Evolutionary conservation across 192 early-diverging fungal genomes (phyloP).

Genomic region (Entomortierella lignicola): DNA sequence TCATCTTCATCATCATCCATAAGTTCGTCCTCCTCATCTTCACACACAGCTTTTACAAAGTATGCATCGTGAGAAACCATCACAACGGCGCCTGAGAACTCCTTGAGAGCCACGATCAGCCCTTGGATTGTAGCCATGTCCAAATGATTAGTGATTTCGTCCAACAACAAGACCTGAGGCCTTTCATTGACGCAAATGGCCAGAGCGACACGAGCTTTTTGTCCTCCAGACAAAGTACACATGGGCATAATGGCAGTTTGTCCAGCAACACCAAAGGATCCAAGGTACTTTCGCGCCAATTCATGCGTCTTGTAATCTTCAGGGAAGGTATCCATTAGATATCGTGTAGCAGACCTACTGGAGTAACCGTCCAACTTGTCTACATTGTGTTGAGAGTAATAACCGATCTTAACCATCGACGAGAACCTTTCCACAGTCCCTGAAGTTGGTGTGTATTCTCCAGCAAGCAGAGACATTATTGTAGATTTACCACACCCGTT

Average conservation of each 20-base stretch:
- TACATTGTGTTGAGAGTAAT: constrained; percentile 88
- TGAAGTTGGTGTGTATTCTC: constrained; percentile 65
- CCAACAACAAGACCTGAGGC: constrained; percentile 79
- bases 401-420: constrained; percentile 73
- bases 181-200: constrained; percentile 71
- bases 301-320: constrained; percentile 39
- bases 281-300: constrained; percentile 73
- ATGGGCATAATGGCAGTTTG: constrained; percentile 69
- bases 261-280: constrained; percentile 81
- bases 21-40: constrained; percentile 54
- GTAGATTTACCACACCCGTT: constrained; percentile 90
- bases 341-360: constrained; percentile 42
- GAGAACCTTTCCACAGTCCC: constrained; percentile 76
- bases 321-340: constrained; percentile 49
- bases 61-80: constrained; percentile 90
- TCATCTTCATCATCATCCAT: constrained; percentile 36
- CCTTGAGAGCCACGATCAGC: constrained; percentile 75
- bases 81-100: constrained; percentile 79
- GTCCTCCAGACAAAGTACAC: constrained; percentile 81
- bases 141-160: constrained; percentile 91
- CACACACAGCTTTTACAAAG: constrained; percentile 77
- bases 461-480: constrained; percentile 79
- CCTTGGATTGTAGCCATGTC: constrained; percentile 89
- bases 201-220: constrained; percentile 82
- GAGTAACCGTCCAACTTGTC: constrained; percentile 68